Evolutionary conservation across 306 rosid species (phyloP), one percentile per base, ranked within the genome.

Genomic region (Morella rubra): DNA sequence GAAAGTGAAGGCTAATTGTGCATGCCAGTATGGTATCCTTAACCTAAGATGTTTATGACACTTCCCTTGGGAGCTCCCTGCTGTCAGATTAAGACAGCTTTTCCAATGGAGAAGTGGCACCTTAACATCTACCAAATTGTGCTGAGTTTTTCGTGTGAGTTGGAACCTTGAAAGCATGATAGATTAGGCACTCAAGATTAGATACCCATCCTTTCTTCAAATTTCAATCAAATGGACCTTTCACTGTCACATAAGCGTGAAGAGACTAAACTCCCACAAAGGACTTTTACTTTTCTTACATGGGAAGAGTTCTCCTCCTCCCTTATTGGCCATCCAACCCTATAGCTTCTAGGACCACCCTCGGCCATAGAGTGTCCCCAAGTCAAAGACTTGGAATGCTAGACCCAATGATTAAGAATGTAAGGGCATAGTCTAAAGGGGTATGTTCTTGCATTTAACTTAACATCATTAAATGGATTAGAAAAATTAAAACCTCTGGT

Each of bases 221-320:
- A 69, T 56, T 61, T 74, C 77, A 75, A 69, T 89, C 93, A 86
- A 79, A 81, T 80, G 81, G 64, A 59, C 19, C 78, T 44, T 50
- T 83, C 89, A 2, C 75, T 62, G 44, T 90, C 89, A 78, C 73
- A 72, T 50, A 81, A 72, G 81, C 91, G 92, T 86, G 88, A 84
- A 66, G 70, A 86, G 84, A 86, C 88, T 66, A 61, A 83, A 90
- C 88, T 88, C 88, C 79, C 55, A 27, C 22, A 6, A 41, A 19
- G 16, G 60, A 73, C 76, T 74, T 79, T 55, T 61, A 41, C 82
- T 80, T 82, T 85, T 56, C 55, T 74, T 76, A 22, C 55, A 50
- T 37, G 67, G 47, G 47, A 42, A 47, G 46, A 22, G 41, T 46
- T 76, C 50, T 77, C 72, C 16, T 20, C 72, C 55, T 70, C 70